Base-by-base conservation (phyloP, 2,329 filamentous ascomycete species). In the Cladosporium colombiae region DNA sequence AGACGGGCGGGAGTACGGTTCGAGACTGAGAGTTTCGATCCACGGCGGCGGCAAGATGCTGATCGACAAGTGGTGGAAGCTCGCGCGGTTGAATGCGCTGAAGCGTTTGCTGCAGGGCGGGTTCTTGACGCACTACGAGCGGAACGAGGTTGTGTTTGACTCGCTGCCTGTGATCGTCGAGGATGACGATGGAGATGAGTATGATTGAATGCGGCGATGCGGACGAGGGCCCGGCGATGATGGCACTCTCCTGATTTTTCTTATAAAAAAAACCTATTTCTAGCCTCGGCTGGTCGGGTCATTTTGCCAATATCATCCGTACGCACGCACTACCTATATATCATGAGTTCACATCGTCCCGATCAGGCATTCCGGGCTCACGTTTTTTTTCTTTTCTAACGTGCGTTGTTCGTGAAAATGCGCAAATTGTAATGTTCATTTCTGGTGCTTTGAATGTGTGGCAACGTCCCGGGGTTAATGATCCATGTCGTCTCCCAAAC, bases 21-120 rank as follows among this genome's bases (percentile, higher is more conserved):
- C 84, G 66, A 82, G 88, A 65, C 81, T 90, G 78, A 84, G 80
- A 13, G 81, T 91, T 46, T 83, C 84, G 65, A 85, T 91, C 64
- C 81, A 84, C 62, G 81, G 82, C 25, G 83, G 82, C 56, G 85
- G 86, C 2, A 82, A 84, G 62, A 85, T 91, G 80, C 83, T 80
- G 60, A 86, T 91, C 60, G 88, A 91, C 75, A 84, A 85, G 69
- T 92, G 89, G 89, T 91, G 89, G 89, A 91, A 91, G 76, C 79
- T 90, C 71, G 82, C 87, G 70, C 81, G 88, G 33, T 77, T 91
- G 60, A 85, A 88, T 67, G 84, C 84, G 3, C 77, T 91, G 62
- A 83, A 86, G 72, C 78, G 88, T 46, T 78, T 88, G 33, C 78
- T 91, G 49, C 85, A 86, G 66, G 84, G 85, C 16, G 88, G 88